A percentile compares a stretch with the other conserved stretches of the same genome.
Conservation (phyloP, 345 rosid genomes). For the Gossypium anomalum region DNA sequence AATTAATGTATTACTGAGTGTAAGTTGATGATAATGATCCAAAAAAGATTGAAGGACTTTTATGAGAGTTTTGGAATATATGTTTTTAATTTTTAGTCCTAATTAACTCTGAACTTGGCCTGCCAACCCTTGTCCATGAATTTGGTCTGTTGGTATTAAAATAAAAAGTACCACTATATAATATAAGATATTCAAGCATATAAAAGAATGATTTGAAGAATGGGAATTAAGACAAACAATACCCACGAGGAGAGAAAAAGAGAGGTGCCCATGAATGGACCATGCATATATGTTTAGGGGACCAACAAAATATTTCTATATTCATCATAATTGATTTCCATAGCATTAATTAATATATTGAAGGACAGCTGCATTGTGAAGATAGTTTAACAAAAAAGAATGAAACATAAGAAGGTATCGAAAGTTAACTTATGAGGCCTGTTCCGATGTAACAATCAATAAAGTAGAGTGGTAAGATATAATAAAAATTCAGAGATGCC, state of each 20-base stretch:
- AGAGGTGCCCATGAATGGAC: background rate
- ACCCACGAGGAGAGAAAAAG: background rate
- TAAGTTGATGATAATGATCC: background rate
- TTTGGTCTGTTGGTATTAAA: background rate
- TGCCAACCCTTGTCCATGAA: background rate
- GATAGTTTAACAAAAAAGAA: too few species aligned
- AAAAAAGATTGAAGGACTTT: background rate
- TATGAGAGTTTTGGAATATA: background rate
- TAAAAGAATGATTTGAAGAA: background rate
- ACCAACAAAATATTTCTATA: background rate
- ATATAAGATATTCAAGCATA: conserved; percentile 3
- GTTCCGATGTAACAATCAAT: too few species aligned
- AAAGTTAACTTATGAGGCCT: too few species aligned
- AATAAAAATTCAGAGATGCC: too few species aligned
- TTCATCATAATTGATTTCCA: too few species aligned
- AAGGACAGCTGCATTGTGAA: too few species aligned
- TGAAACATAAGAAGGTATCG: background rate
- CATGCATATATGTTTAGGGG: background rate
- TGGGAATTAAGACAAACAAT: conserved; percentile 9
- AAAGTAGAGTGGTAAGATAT: too few species aligned
- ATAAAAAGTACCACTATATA: background rate
- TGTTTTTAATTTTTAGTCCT: background rate
- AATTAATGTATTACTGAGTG: background rate
- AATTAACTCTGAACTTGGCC: background rate
- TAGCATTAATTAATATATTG: too few species aligned